phyloP scores from a whole-genome alignment of 768 basidiomycete genomes.

The Xerocomellus dryophilus region DNA sequence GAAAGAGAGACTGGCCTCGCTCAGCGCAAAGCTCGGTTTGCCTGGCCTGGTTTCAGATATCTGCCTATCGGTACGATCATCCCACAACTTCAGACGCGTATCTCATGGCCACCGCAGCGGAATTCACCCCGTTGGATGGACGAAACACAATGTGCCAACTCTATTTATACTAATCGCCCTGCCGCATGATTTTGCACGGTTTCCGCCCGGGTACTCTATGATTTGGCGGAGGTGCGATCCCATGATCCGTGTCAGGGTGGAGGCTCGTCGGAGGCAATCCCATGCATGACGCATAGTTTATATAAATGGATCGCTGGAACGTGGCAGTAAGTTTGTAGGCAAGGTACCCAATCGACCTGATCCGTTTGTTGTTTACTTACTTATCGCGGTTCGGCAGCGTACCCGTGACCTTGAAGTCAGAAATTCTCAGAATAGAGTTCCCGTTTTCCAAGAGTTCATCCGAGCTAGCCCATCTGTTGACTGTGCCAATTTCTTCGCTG shows the following conservation, averaged over 20 bases:
- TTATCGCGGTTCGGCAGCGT: background rate
- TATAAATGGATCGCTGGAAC: background rate
- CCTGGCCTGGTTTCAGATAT: constrained; percentile 9
- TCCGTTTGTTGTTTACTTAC: background rate
- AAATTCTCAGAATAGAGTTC: background rate
- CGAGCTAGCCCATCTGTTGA: background rate
- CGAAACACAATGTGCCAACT: background rate
- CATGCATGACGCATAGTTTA: background rate
- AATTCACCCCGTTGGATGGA: background rate
- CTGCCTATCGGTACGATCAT: background rate
- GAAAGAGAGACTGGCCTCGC: constrained; percentile 34
- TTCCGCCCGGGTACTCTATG: background rate
- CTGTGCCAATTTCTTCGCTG: background rate
- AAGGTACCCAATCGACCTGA: no score
- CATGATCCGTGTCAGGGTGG: background rate
- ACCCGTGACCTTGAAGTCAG: constrained; percentile 1
- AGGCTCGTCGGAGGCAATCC: background rate
- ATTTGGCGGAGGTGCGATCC: background rate
- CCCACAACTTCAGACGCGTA: background rate
- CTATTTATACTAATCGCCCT: background rate
- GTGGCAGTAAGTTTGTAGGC: no score
- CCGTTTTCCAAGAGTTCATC: background rate
- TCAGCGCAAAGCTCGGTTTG: constrained; percentile 36
- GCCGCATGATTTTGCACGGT: constrained; percentile 2
- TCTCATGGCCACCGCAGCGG: background rate